Conservation (phyloP, 345 rosid species). For the Limnanthes douglasii region DNA sequence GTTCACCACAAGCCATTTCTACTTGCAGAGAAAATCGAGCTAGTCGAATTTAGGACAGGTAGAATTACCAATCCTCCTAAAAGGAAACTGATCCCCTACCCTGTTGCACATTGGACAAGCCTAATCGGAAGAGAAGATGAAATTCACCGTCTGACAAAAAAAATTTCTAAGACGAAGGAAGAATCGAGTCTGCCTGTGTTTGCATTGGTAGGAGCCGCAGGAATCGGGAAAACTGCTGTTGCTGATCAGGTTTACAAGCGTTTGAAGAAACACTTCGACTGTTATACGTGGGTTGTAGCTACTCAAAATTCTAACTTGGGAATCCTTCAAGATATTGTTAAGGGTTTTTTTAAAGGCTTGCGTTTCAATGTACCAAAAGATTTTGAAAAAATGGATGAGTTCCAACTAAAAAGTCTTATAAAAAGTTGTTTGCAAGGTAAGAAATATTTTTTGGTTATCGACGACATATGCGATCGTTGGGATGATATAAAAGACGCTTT, state of each 20-base stretch:
- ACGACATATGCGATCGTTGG: neutral
- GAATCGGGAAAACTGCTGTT: neutral
- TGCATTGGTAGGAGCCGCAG: neutral
- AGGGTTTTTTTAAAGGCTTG: neutral
- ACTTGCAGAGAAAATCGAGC: too few species aligned
- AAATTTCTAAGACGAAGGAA: neutral
- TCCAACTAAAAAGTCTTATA: neutral
- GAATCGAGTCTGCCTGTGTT: neutral
- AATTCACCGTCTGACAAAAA: neutral
- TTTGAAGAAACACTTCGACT: neutral
- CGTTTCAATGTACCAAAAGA: neutral
- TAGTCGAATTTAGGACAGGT: too few species aligned
- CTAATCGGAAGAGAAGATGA: neutral
- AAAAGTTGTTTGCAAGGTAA: neutral
- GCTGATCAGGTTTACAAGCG: neutral
- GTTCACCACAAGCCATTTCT: too few species aligned
- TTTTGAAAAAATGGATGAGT: neutral
- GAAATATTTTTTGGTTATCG: neutral
- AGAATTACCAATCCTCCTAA: too few species aligned
- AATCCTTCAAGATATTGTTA: neutral
- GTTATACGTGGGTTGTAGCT: neutral
- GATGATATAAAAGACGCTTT: neutral
- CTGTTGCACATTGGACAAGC: too few species aligned
- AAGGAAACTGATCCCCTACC: too few species aligned
- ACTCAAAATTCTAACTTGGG: neutral